A percentile compares a stretch with the other conserved stretches of the same genome.
Conservation (phyloP, 1,284 basidiomycete genomes). For the Fomitopsis pinicola region DNA sequence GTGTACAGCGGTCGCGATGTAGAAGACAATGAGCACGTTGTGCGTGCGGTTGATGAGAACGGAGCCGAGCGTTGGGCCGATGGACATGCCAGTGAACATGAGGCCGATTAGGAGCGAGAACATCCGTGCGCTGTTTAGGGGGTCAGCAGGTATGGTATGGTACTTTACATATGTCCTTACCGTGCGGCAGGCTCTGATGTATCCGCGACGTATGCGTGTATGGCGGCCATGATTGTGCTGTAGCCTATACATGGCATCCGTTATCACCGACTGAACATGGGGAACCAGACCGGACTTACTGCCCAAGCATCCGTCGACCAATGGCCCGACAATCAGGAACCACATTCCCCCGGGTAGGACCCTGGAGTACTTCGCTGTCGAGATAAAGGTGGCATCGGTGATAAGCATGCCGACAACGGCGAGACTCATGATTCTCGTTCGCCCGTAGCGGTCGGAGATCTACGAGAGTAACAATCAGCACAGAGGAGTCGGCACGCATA, state of each 20-base stretch:
- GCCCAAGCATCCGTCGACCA: slow-evolving; percentile 76
- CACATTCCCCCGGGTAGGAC: slow-evolving; percentile 76
- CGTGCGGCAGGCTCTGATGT: slow-evolving; percentile 44
- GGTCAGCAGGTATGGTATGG: background rate
- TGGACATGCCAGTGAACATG: slow-evolving; percentile 59
- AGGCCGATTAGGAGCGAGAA: slow-evolving; percentile 65
- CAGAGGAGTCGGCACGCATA: background rate
- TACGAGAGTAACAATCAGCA: slow-evolving; percentile 21
- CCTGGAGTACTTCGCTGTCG: slow-evolving; percentile 57
- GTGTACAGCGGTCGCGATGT: slow-evolving; percentile 49
- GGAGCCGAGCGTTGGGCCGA: slow-evolving; percentile 72
- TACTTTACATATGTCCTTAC: slow-evolving; percentile 22
- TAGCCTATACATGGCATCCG: slow-evolving; percentile 35
- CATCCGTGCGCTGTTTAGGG: slow-evolving; percentile 41
- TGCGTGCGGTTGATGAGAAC: slow-evolving; percentile 58
- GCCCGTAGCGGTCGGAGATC: slow-evolving; percentile 79
- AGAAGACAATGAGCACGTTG: slow-evolving; percentile 67
- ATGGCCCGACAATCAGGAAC: slow-evolving; percentile 72
- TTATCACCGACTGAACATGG: background rate
- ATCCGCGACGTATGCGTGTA: slow-evolving; percentile 64
- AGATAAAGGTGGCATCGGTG: slow-evolving; percentile 64
- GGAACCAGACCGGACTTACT: slow-evolving; percentile 39
- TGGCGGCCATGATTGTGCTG: slow-evolving; percentile 43
- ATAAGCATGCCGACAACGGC: slow-evolving; percentile 61
- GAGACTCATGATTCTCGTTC: slow-evolving; percentile 62